Percentiles rank a stretch among this genome's conserved stretches.
Evolutionary conservation across 768 basidiomycete genomes (phyloP).

Genomic region (Trametes sanguinea): DNA sequence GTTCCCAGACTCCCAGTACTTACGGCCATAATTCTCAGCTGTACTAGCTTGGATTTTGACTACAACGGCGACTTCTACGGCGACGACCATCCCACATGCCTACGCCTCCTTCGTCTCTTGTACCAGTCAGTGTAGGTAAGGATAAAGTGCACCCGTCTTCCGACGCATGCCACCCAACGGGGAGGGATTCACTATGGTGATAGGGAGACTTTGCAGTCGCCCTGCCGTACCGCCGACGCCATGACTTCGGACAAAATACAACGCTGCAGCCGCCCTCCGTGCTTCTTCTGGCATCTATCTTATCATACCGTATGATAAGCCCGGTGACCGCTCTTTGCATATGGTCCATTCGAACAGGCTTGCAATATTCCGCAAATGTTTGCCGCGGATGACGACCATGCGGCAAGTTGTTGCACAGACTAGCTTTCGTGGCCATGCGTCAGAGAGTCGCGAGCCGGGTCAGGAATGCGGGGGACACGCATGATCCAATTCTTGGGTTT

Average conservation of each 20-base stretch:
- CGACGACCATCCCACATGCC: too few relatives aligned
- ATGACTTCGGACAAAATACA: conserved; percentile 12
- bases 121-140: too few relatives aligned
- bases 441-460: background rate
- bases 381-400: background rate
- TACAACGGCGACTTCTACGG: too few relatives aligned
- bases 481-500: background rate
- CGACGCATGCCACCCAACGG: too few relatives aligned
- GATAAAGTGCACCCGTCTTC: too few relatives aligned
- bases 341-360: background rate
- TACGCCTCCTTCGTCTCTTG: too few relatives aligned
- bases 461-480: background rate
- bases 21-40: too few relatives aligned
- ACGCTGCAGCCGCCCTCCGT: background rate
- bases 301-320: conserved; percentile 14
- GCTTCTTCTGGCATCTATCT: conserved; percentile 9
- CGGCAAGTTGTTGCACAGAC: background rate
- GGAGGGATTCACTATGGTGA: too few relatives aligned
- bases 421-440: background rate
- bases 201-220: background rate
- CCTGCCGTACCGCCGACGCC: background rate
- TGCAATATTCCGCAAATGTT: background rate
- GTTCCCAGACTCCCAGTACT: too few relatives aligned
- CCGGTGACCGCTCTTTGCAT: conserved; percentile 5
- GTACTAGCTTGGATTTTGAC: too few relatives aligned